phyloP scores from a whole-genome alignment of 2,329 filamentous ascomycete species.

The Aureobasidium sp. region DNA sequence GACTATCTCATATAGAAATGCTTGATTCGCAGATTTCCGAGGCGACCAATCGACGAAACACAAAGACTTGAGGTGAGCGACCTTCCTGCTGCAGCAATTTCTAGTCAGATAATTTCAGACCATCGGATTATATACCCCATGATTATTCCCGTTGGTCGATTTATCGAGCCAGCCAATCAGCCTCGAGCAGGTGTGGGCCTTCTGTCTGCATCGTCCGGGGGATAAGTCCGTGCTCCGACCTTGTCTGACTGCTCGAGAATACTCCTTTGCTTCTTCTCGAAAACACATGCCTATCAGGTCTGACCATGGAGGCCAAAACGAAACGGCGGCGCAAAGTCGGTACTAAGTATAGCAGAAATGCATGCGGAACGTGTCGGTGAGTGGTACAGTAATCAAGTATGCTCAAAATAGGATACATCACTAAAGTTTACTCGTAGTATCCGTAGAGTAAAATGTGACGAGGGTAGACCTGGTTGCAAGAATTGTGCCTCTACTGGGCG shows the following conservation, averaged over 20 bases:
- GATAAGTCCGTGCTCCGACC: too few relatives aligned
- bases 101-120: too few relatives aligned
- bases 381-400: neutral
- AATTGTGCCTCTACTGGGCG: slow-evolving; percentile 5
- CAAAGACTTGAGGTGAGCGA: too few relatives aligned
- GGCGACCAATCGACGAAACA: too few relatives aligned
- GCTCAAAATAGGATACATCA: neutral
- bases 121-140: neutral
- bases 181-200: neutral
- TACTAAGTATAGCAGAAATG: slow-evolving; percentile 3
- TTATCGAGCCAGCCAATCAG: slow-evolving; percentile 9
- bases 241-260: too few relatives aligned
- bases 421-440: neutral
- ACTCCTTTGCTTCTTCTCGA: neutral
- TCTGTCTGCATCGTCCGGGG: neutral
- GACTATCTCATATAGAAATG: too few relatives aligned
- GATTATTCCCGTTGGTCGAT: neutral
- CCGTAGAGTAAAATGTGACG: slow-evolving; percentile 4
- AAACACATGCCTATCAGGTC: slow-evolving; percentile 1
- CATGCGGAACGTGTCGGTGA: neutral
- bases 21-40: too few relatives aligned
- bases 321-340: neutral
- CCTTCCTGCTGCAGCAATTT: too few relatives aligned
- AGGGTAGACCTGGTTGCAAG: neutral
- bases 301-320: neutral